phyloP scores from a whole-genome alignment of 352 stramenopile species.

The Globisporangium spinosum region DNA sequence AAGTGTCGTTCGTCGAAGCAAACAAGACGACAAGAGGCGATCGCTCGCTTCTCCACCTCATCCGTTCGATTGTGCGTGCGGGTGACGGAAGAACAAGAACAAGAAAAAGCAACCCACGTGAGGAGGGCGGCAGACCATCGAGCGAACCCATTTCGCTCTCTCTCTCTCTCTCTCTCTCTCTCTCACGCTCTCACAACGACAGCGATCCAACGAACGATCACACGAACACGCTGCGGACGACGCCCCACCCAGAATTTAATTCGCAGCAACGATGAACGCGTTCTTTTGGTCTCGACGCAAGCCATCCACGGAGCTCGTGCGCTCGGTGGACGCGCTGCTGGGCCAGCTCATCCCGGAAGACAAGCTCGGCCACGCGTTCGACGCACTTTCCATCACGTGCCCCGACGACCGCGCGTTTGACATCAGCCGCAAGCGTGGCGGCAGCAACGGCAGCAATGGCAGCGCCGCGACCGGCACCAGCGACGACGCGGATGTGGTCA shows the following conservation, averaged over 20 bases:
- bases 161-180: not conserved
- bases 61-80: not conserved
- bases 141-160: constrained; percentile 11
- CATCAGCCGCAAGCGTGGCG: constrained; percentile 21
- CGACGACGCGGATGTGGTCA: constrained; percentile 11
- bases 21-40: not conserved
- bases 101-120: not conserved
- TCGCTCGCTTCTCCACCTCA: not conserved
- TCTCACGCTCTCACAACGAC: not conserved
- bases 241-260: constrained; percentile 5
- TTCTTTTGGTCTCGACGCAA: constrained; percentile 79
- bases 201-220: constrained; percentile 9
- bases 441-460: constrained; percentile 9
- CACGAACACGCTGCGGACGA: not conserved
- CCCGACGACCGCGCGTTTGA: constrained; percentile 24
- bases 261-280: constrained; percentile 44
- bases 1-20: not conserved
- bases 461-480: not conserved
- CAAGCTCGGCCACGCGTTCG: constrained; percentile 47
- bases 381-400: constrained; percentile 38
- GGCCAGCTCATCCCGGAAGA: constrained; percentile 56
- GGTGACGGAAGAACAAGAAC: not conserved
- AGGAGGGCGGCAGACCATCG: not conserved
- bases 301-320: constrained; percentile 70
- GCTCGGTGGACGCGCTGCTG: constrained; percentile 60